Conservation (phyloP, 768 basidiomycete species). For the Leccinum variicolor region DNA sequence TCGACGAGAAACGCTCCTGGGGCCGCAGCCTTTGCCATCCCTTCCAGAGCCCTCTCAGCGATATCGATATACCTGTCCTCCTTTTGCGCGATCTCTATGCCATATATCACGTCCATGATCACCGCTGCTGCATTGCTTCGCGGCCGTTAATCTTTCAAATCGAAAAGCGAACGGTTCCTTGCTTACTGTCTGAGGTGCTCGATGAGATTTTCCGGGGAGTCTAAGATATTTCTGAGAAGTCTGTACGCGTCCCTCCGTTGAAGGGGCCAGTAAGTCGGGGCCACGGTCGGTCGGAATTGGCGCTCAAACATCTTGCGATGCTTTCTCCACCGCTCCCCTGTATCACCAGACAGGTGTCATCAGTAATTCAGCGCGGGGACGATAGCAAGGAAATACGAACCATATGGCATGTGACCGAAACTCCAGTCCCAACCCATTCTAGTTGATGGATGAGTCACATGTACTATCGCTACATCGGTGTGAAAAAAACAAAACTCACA, state of each 20-base stretch:
- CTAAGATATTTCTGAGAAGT: constrained; percentile 43
- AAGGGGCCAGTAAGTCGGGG: constrained; percentile 41
- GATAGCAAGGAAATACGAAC: constrained; percentile 19
- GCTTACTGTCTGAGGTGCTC: constrained; percentile 50
- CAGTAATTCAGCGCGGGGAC: neutral
- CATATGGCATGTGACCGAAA: constrained; percentile 55
- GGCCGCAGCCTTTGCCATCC: constrained; percentile 47
- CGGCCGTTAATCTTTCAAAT: neutral
- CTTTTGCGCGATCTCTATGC: constrained; percentile 41
- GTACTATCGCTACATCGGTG: neutral
- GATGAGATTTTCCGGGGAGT: constrained; percentile 41
- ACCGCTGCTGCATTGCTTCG: constrained; percentile 47
- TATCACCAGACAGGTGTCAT: neutral
- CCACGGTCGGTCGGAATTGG: constrained; percentile 45
- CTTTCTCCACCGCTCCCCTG: constrained; percentile 51
- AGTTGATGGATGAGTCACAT: constrained; percentile 19
- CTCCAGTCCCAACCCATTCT: constrained; percentile 49
- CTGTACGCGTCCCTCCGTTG: constrained; percentile 44
- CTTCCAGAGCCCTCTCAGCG: constrained; percentile 49
- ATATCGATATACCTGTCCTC: constrained; percentile 48
- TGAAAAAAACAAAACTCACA: constrained; percentile 31
- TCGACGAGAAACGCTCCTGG: constrained; percentile 55
- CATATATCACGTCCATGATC: constrained; percentile 54
- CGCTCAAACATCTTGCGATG: constrained; percentile 53
- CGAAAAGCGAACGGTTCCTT: neutral